These are phyloP conservation scores for Zasmidium citrigriseum DNA, from an alignment of 2,329 filamentous ascomycete species.

Conservation along the genomic window DNA sequence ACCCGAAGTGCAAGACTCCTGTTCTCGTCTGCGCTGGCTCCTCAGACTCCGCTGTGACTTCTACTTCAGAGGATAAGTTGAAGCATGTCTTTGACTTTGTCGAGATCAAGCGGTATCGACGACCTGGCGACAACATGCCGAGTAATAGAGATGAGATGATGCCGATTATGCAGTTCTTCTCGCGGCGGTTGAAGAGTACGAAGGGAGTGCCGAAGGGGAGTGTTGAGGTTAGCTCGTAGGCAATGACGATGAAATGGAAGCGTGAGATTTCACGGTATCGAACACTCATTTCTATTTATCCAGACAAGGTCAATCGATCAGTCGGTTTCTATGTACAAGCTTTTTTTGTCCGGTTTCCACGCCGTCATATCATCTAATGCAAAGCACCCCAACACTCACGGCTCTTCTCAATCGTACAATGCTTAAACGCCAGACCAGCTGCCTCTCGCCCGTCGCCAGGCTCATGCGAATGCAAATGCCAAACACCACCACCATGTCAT, in stretches of 20 bases:
- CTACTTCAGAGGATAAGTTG: conserved; percentile 63
- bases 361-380: not conserved
- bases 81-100: conserved; percentile 58
- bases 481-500: not conserved
- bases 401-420: not conserved
- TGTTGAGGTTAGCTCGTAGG: conserved; percentile 44
- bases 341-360: not conserved
- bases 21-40: conserved; percentile 63
- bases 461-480: not conserved
- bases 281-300: not conserved
- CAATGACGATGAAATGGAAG: not conserved
- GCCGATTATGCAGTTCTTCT: conserved; percentile 84
- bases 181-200: conserved; percentile 61
- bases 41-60: conserved; percentile 55
- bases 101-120: conserved; percentile 68
- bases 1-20: conserved; percentile 62
- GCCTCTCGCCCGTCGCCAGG: not conserved
- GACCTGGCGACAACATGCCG: conserved; percentile 79
- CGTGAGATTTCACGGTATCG: not conserved
- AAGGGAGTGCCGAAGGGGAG: conserved; percentile 56
- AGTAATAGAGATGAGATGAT: conserved; percentile 79
- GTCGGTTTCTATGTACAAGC: conserved; percentile 6
- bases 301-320: not conserved
- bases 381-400: not conserved
- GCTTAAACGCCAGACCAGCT: not conserved